These are phyloP conservation scores for Candida tammaniensis DNA, from an alignment of 805 yeast species.

Conservation along the genomic window DNA sequence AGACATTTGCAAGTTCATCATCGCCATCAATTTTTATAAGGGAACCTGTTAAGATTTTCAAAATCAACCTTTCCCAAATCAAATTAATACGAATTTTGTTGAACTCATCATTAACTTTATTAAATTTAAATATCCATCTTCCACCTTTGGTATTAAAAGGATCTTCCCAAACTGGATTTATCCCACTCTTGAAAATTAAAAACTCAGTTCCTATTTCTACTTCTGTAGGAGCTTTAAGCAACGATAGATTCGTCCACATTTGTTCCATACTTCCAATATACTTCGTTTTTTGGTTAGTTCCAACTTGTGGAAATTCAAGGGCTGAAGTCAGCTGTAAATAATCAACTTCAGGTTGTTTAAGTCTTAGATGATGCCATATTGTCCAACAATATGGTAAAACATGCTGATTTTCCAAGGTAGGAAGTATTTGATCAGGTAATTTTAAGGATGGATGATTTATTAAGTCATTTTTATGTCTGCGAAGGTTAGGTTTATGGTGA, in stretches of 20 bases:
- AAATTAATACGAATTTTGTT: slow-evolving; percentile 34
- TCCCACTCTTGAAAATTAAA: slow-evolving; percentile 55
- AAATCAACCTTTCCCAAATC: slow-evolving; percentile 55
- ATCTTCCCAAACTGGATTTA: slow-evolving; percentile 69
- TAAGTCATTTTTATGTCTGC: slow-evolving; percentile 9
- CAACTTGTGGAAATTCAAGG: slow-evolving; percentile 34
- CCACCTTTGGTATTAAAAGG: slow-evolving; percentile 60
- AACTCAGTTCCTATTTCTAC: slow-evolving; percentile 49
- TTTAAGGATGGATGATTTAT: slow-evolving; percentile 28
- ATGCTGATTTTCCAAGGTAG: slow-evolving; percentile 28
- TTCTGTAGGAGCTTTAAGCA: slow-evolving; percentile 37
- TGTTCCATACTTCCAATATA: slow-evolving; percentile 50
- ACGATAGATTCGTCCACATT: slow-evolving; percentile 45
- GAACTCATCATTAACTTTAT: slow-evolving; percentile 23
- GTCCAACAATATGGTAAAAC: slow-evolving; percentile 48
- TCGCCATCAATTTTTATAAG: slow-evolving; percentile 36
- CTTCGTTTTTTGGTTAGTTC: slow-evolving; percentile 11
- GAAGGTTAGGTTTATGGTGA: slow-evolving; percentile 9
- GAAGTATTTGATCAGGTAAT: slow-evolving; percentile 28
- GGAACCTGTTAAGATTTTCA: slow-evolving; percentile 51
- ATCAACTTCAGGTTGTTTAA: slow-evolving; percentile 18
- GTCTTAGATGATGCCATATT: slow-evolving; percentile 46
- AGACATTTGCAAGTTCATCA: slow-evolving; percentile 33
- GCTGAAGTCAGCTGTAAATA: slow-evolving; percentile 47
- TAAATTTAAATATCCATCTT: slow-evolving; percentile 56